These are phyloP conservation scores for Monosporascus sp. DNA, from an alignment of 2,329 filamentous ascomycete genomes.

Conservation along the genomic window DNA sequence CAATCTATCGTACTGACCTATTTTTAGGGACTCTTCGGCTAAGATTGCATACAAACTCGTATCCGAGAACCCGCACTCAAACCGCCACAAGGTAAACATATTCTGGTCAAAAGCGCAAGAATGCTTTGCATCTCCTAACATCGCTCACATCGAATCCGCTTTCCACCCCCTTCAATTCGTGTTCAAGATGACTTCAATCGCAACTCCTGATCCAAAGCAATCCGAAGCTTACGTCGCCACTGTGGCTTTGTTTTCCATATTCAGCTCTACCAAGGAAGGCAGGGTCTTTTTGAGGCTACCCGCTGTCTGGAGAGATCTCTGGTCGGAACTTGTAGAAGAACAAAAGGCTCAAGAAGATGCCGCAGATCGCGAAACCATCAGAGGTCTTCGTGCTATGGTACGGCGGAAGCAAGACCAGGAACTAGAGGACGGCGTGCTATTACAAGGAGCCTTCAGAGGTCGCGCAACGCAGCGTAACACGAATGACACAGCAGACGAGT, in stretches of 20 bases:
- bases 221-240: constrained; percentile 86
- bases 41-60: constrained; percentile 64
- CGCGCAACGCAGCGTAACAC: constrained; percentile 42
- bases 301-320: constrained; percentile 76
- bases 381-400: constrained; percentile 64
- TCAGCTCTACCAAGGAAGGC: constrained; percentile 73
- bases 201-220: constrained; percentile 70
- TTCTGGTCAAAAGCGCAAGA: constrained; percentile 73
- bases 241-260: constrained; percentile 74
- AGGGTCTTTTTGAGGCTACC: constrained; percentile 78
- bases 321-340: constrained; percentile 68
- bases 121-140: constrained; percentile 30
- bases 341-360: constrained; percentile 68
- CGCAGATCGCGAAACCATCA: constrained; percentile 63
- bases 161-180: constrained; percentile 48
- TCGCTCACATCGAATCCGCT: constrained; percentile 38
- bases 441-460: constrained; percentile 71
- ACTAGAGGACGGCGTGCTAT: constrained; percentile 67
- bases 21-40: constrained; percentile 60
- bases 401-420: constrained; percentile 64
- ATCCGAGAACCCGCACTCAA: constrained; percentile 69
- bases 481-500: constrained; percentile 45
- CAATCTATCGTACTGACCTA: constrained; percentile 1
- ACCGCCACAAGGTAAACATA: constrained; percentile 69
- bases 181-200: constrained; percentile 69